A percentile compares a stretch with the other conserved stretches of the same genome.
These are phyloP conservation scores for Fusarium sp. DNA, from an alignment of 2,329 filamentous ascomycete species.

Conservation along the genomic window DNA sequence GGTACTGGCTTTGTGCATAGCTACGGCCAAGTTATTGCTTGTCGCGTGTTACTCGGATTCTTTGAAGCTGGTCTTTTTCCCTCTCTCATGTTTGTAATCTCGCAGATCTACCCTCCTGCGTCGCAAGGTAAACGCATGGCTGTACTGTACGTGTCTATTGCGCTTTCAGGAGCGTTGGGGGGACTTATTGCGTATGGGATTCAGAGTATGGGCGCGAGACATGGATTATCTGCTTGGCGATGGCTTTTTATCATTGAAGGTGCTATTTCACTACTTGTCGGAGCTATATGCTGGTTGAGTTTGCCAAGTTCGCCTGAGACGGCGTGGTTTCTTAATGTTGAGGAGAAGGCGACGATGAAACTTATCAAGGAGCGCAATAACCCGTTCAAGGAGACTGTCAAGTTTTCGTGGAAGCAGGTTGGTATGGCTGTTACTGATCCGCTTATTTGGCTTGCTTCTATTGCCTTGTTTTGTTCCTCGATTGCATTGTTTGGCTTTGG, in stretches of 20 bases:
- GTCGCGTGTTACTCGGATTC: slow-evolving; percentile 50
- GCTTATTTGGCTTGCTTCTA: slow-evolving; percentile 50
- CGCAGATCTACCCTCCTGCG: slow-evolving; percentile 5
- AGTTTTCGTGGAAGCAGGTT: slow-evolving; percentile 43
- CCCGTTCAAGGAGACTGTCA: slow-evolving; percentile 1
- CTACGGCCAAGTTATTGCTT: slow-evolving; percentile 45
- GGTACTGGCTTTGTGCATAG: slow-evolving; percentile 49
- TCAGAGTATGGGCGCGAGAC: slow-evolving; percentile 57
- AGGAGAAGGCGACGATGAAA: slow-evolving; percentile 52
- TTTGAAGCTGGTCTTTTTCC: slow-evolving; percentile 53
- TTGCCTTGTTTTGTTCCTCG: slow-evolving; percentile 6
- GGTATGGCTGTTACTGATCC: slow-evolving; percentile 40
- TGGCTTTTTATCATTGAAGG: slow-evolving; percentile 64
- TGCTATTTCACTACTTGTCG: slow-evolving; percentile 49
- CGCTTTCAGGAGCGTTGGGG: slow-evolving; percentile 48
- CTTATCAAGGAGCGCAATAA: slow-evolving; percentile 35
- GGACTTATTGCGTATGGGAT: slow-evolving; percentile 48
- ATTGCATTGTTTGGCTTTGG: slow-evolving; percentile 52
- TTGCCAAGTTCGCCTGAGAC: slow-evolving; percentile 59
- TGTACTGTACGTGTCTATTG: slow-evolving; percentile 49
- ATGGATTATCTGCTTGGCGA: slow-evolving; percentile 61
- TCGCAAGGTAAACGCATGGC: slow-evolving; percentile 49
- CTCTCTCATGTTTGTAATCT: slow-evolving; percentile 39
- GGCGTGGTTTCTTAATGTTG: slow-evolving; percentile 57
- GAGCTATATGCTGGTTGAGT: slow-evolving; percentile 52